These are phyloP conservation scores for Pulveroboletus sp. DNA, from an alignment of 768 basidiomycete species.

Conservation along the genomic window DNA sequence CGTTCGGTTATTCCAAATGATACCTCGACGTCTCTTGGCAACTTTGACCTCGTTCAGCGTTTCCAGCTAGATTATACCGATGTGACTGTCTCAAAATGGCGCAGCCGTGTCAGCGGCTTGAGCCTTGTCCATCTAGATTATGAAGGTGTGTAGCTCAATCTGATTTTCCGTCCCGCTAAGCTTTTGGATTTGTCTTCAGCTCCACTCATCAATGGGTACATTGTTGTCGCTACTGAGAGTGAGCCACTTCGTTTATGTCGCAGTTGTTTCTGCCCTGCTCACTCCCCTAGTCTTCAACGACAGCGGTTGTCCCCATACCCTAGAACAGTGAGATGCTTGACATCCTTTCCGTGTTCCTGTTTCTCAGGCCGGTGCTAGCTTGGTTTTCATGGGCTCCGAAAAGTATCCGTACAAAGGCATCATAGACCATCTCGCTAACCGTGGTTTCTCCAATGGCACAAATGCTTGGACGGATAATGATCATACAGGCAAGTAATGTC, in stretches of 20 bases:
- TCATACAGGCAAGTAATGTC: slow-evolving; percentile 50
- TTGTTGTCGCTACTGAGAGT: slow-evolving; percentile 90
- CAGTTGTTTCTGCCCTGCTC: background rate
- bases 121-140: slow-evolving; percentile 89
- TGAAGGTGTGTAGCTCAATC: slow-evolving; percentile 52
- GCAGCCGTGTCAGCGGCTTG: slow-evolving; percentile 81
- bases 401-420: slow-evolving; percentile 96
- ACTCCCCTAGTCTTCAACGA: slow-evolving; percentile 76
- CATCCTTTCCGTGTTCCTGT: background rate
- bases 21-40: slow-evolving; percentile 46
- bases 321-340: slow-evolving; percentile 73
- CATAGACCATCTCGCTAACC: slow-evolving; percentile 90
- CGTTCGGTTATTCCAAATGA: slow-evolving; percentile 14
- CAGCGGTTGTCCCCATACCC: slow-evolving; percentile 90
- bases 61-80: slow-evolving; percentile 76
- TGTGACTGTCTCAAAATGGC: slow-evolving; percentile 82
- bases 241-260: slow-evolving; percentile 17
- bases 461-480: slow-evolving; percentile 98
- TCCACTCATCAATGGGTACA: slow-evolving; percentile 87
- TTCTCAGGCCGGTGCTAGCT: slow-evolving; percentile 36
- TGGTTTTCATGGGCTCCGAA: slow-evolving; percentile 94
- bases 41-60: slow-evolving; percentile 79
- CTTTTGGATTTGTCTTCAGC: slow-evolving; percentile 40
- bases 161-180: background rate
- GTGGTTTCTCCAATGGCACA: slow-evolving; percentile 85